A percentile compares a stretch with the other conserved stretches of the same genome.
These are phyloP conservation scores for Triangularia verruculosa DNA, from an alignment of 2,329 filamentous ascomycete genomes.

Conservation along the genomic window DNA sequence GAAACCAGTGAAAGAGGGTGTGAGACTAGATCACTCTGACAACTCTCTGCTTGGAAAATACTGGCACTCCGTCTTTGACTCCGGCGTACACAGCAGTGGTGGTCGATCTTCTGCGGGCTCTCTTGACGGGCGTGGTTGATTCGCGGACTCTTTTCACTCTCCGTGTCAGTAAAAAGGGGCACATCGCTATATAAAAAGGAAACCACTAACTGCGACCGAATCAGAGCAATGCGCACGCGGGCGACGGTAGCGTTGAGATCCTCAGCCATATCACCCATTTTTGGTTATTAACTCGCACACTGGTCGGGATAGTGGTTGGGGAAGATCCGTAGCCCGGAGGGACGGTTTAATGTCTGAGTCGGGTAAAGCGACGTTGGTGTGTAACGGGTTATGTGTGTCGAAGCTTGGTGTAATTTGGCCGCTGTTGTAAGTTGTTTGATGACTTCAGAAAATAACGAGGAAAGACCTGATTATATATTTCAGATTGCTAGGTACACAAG, in stretches of 20 bases:
- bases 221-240: constrained; percentile 47
- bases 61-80: constrained; percentile 25
- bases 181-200: not conserved
- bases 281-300: constrained; percentile 15
- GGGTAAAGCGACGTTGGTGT: not conserved
- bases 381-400: not conserved
- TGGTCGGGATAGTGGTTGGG: constrained; percentile 24
- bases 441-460: not conserved
- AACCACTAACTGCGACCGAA: constrained; percentile 46
- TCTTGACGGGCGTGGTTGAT: constrained; percentile 13
- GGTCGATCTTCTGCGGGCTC: constrained; percentile 26
- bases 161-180: not conserved
- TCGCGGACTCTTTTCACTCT: constrained; percentile 23
- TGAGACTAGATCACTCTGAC: constrained; percentile 29
- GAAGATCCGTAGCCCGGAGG: constrained; percentile 33
- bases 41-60: constrained; percentile 35
- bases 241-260: constrained; percentile 41
- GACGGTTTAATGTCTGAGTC: not conserved
- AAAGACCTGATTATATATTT: not conserved
- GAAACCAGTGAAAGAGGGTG: not conserved
- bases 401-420: not conserved
- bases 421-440: not conserved
- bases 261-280: constrained; percentile 34
- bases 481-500: not conserved
- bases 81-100: constrained; percentile 27